Conservation (phyloP, 2,329 filamentous ascomycete species). For the Macroventuria anomochaeta region DNA sequence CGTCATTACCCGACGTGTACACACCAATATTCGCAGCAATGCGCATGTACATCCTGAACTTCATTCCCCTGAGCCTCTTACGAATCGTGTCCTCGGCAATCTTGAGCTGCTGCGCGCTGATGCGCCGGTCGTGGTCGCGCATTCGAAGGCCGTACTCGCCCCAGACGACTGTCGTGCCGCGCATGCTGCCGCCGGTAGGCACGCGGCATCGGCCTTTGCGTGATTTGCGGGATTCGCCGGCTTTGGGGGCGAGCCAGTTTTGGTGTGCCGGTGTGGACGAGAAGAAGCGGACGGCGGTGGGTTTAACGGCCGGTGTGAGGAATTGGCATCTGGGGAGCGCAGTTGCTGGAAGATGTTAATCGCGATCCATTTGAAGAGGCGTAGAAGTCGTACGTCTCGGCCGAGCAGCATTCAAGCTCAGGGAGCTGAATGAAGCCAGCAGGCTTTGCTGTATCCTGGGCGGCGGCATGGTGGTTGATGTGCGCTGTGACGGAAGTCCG, state of each 20-base stretch:
- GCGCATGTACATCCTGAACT: conserved; percentile 90
- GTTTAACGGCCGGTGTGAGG: conserved; percentile 37
- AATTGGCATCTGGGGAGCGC: conserved; percentile 40
- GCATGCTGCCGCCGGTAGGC: conserved; percentile 85
- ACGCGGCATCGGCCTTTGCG: conserved; percentile 87
- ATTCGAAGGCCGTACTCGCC: conserved; percentile 95
- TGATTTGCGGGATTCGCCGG: conserved; percentile 84
- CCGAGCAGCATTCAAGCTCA: conserved; percentile 34
- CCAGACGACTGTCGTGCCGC: conserved; percentile 95
- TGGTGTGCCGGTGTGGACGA: conserved; percentile 68
- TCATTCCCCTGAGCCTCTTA: conserved; percentile 83
- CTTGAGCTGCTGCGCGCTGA: conserved; percentile 85
- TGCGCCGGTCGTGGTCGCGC: conserved; percentile 88
- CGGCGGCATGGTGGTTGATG: conserved; percentile 47
- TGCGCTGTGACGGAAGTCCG: conserved; percentile 7
- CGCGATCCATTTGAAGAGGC: no score
- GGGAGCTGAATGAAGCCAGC: conserved; percentile 41
- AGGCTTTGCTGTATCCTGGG: conserved; percentile 47
- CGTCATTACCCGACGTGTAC: conserved; percentile 93
- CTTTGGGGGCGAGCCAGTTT: conserved; percentile 83
- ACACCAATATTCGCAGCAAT: conserved; percentile 93
- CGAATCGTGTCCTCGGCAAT: conserved; percentile 95
- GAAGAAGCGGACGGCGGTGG: conserved; percentile 64
- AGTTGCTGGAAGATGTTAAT: no score
- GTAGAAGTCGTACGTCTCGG: conserved; percentile 30